Conservation (phyloP, 2,329 filamentous ascomycete genomes). For the Fonsecaea nubica region DNA sequence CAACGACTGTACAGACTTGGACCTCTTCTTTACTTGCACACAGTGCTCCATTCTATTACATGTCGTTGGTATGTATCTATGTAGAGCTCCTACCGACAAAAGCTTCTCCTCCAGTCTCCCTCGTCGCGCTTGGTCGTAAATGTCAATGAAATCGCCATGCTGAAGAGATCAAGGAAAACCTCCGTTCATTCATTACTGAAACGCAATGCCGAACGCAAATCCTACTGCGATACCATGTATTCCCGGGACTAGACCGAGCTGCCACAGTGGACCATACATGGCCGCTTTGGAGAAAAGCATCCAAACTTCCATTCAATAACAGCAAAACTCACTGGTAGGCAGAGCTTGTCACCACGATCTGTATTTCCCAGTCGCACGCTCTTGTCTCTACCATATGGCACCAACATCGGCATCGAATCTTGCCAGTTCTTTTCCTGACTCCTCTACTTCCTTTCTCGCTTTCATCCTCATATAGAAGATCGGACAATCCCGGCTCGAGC, state of each 20-base stretch:
- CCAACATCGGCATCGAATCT: conserved; percentile 88
- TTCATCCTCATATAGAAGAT: conserved; percentile 99
- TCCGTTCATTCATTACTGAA: neutral
- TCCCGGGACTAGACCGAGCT: neutral
- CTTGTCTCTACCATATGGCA: conserved; percentile 35
- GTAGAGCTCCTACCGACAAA: too few species aligned
- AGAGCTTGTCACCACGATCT: neutral
- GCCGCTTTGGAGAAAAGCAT: neutral
- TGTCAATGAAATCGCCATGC: neutral
- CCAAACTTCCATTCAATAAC: neutral
- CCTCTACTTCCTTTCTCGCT: conserved; percentile 97
- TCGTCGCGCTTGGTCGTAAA: neutral
- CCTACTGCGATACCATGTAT: neutral
- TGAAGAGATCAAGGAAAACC: neutral
- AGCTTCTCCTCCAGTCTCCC: too few species aligned
- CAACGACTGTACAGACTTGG: neutral
- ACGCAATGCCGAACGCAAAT: neutral
- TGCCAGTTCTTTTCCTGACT: conserved; percentile 85
- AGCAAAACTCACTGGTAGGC: neutral
- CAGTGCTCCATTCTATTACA: neutral
- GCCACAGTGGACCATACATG: neutral
- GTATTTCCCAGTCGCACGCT: neutral
- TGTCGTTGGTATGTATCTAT: too few species aligned
- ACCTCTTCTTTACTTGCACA: neutral
- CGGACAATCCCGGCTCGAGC: conserved; percentile 92